These are phyloP conservation scores for Pistacia atlantica DNA, from an alignment of 345 rosid species.

Conservation along the genomic window DNA sequence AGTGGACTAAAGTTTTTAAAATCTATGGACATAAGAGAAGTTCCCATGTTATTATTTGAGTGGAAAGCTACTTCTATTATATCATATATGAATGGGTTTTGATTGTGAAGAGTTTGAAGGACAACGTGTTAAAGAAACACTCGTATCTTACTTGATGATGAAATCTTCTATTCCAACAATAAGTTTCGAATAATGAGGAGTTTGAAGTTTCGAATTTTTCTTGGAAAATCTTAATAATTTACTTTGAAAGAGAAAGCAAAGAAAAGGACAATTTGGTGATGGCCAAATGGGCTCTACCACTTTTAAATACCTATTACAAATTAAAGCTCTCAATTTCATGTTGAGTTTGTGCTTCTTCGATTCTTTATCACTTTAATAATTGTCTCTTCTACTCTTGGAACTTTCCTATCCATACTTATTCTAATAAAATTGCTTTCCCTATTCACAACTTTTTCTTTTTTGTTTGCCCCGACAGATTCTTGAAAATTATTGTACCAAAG, in stretches of 20 bases:
- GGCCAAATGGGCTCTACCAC: background rate
- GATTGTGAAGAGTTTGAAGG: no score
- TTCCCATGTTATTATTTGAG: no score
- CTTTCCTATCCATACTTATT: no score
- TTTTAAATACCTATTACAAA: background rate
- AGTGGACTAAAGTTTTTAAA: no score
- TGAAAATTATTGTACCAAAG: no score
- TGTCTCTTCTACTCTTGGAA: background rate
- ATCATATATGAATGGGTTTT: no score
- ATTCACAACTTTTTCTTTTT: background rate
- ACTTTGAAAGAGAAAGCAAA: constrained; percentile 12
- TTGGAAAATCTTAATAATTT: no score
- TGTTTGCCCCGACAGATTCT: background rate
- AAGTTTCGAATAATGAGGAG: constrained; percentile 1
- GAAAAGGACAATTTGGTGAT: background rate
- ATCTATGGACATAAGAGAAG: no score
- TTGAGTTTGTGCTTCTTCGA: no score
- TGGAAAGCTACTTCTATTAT: no score
- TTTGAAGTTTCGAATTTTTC: background rate
- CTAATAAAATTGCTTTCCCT: background rate
- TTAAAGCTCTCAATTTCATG: background rate
- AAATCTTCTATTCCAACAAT: background rate
- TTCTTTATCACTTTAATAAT: background rate
- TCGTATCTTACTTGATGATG: background rate
- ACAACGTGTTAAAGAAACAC: background rate